Percentiles rank a stretch among this genome's conserved stretches.
These are phyloP conservation scores for Arthrobotrys iridis DNA, from an alignment of 2,329 filamentous ascomycete species.

Conservation along the genomic window DNA sequence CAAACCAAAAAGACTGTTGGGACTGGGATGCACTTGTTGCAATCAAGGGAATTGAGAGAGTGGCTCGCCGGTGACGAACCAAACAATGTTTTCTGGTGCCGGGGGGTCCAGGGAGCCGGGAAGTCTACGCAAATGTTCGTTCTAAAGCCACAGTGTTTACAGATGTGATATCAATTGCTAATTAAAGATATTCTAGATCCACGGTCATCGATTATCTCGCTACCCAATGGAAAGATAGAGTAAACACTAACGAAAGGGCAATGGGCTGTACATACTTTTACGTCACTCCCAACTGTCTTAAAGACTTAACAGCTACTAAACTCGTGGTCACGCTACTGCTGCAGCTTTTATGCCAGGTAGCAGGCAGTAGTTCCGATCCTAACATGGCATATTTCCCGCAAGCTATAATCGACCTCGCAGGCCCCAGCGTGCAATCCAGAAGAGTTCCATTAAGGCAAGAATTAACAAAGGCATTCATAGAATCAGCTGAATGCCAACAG, in stretches of 20 bases:
- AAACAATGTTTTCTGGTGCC: slow-evolving; percentile 23
- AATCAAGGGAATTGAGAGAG: slow-evolving; percentile 1
- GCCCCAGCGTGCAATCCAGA: not conserved
- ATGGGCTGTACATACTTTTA: slow-evolving; percentile 17
- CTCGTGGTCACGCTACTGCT: slow-evolving; percentile 4
- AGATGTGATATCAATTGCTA: not conserved
- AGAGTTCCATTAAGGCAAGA: not conserved
- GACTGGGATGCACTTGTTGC: slow-evolving; percentile 5
- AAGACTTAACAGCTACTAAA: not conserved
- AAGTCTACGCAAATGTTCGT: slow-evolving; percentile 24
- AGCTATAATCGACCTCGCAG: slow-evolving; percentile 14
- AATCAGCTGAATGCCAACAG: not conserved
- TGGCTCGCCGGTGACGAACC: not conserved
- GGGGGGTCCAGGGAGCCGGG: slow-evolving; percentile 11
- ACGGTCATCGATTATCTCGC: slow-evolving; percentile 5
- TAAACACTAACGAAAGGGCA: not conserved
- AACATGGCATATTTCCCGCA: not conserved
- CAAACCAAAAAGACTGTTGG: not conserved
- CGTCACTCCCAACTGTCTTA: not conserved
- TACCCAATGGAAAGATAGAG: not conserved
- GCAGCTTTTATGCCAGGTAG: slow-evolving; percentile 11
- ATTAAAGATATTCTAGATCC: slow-evolving; percentile 1
- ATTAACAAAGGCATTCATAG: slow-evolving; percentile 30
- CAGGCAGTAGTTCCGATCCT: not conserved
- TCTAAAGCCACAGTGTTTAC: not conserved